Base-by-base conservation (phyloP, 208 protist species). In the Trypanosoma mega region DNA sequence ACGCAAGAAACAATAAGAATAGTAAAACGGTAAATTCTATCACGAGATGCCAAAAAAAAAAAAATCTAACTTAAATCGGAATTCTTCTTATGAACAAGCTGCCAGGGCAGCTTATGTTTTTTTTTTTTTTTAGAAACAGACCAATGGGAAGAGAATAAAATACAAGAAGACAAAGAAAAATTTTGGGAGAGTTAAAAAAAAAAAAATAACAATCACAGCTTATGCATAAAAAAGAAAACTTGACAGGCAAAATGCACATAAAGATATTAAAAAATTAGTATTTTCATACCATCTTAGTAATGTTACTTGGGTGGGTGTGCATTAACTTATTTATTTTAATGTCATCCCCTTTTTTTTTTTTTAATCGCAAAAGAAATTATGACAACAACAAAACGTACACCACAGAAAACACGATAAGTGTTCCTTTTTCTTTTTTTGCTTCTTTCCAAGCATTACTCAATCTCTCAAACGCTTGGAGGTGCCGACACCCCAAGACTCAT, bases 401-500 rank as follows among this genome's bases (percentile, higher is more conserved):
- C 12, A 39, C 34, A 39, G 12, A 39, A 16, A 39, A 39, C 6
- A 39, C 34, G 6, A 16, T 39, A 6, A 6, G 12, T 16, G 34
- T 12, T 39, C 34, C 34, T 37, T 36, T 54, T 3, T 54, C 12
- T 39, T 6, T n/a, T n/a, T 20, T 26, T 20, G 16, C 7, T 9
- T 49, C 18, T 9, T 23, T 23, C 23, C 8, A 20, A 20, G 7
- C 16, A 9, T 55, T 27, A 8, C 55, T 37, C 55, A 46, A 29
- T 81, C 53, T 2, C 76, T 56, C 39, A 84, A 43, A 33, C 85
- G 71, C 21, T 90, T 76, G 18, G 88, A 90, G 1, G 88, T 95
- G 34, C 88, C 77, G 33, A 63, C 56, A 18, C 73, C 78, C 85
- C 88, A 95, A 26, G 82, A 84, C 58, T 90, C 85, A 57, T 95